Evolutionary conservation across 192 early-diverging fungal species (phyloP), one percentile per base, ranked within the genome.

Genomic region (Linnemannia hyalina): DNA sequence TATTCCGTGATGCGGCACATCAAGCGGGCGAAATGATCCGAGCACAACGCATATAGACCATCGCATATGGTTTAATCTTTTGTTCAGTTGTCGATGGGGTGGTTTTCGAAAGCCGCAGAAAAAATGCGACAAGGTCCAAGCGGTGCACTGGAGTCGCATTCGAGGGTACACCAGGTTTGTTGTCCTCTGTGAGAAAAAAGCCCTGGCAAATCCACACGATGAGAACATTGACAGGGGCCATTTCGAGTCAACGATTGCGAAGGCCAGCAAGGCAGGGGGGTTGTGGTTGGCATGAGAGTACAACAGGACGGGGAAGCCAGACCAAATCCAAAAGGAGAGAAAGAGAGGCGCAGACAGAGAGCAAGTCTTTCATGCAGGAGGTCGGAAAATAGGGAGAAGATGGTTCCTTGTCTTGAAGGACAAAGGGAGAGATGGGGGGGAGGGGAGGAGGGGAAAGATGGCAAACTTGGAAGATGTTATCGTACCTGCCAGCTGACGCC

Each of bases 401-500:
- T n/a, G 35, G 68, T 73, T 52, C 46, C 55, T 26, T 26, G 16
- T 26, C 23, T 23, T 23, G n/a, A 57, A 57, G 9, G 55, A 57
- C 5, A 52, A 57, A 57, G n/a, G 55, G n/a, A 82, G 65, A 73
- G 73, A 75, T 36, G 52, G 52, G 70, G 63, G 35, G 35, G 35
- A 35, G 1, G 35, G 73, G 65, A 63, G 63, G 29, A 75, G 72
- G 81, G 49, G 77, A 49, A 57, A 77, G 55, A 57, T 74, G 83
- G 83, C 6, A 47, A 36, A 20, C n/a, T 36, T 63, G 22, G 23
- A 52, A 73, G 55, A 38, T 23, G 54, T 78, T 74, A 32, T 74
- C 72, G 40, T 92, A 93, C 94, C 93, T 97, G 96, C 96, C 96
- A 97, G 88, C 91, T 94, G 80, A 93, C 93, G 41, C 94, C 91